Evolutionary conservation across 768 basidiomycete species (phyloP).

Genomic region (Termitomyces bulborhizus): DNA sequence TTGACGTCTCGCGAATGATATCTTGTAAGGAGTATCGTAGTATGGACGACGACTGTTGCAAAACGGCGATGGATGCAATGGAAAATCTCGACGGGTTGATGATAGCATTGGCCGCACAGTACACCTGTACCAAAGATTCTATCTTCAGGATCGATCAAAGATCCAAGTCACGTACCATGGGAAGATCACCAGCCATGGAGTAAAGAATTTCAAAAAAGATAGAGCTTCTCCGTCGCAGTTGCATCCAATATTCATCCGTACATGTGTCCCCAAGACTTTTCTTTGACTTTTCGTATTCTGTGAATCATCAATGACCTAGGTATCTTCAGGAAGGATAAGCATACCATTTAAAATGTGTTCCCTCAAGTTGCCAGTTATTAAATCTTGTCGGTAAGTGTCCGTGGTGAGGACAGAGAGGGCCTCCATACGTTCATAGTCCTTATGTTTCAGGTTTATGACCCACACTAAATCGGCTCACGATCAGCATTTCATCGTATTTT

Average conservation of each 20-base stretch:
- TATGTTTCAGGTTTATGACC: conserved; percentile 24
- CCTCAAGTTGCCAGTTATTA: conserved; percentile 29
- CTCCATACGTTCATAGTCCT: conserved; percentile 22
- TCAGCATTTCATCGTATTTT: background rate
- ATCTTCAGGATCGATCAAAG: background rate
- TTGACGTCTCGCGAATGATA: conserved; percentile 13
- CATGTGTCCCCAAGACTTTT: conserved; percentile 16
- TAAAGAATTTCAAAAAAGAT: conserved; percentile 13
- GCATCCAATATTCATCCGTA: conserved; percentile 17
- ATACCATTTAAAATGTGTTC: conserved; percentile 26
- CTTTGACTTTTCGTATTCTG: conserved; percentile 25
- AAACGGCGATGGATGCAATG: conserved; percentile 31
- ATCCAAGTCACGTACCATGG: conserved; percentile 20
- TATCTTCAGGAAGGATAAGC: background rate
- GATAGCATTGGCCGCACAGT: conserved; percentile 27
- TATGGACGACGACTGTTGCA: conserved; percentile 29
- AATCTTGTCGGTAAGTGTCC: conserved; percentile 27
- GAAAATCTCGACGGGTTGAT: conserved; percentile 28
- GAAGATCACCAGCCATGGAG: conserved; percentile 21
- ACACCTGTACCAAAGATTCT: conserved; percentile 20
- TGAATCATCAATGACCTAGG: background rate
- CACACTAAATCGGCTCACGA: conserved; percentile 13
- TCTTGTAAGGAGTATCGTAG: conserved; percentile 20
- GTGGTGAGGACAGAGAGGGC: conserved; percentile 23
- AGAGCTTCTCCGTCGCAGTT: conserved; percentile 6